Percentiles rank a stretch among this genome's conserved stretches.
phyloP scores from a whole-genome alignment of 2,329 filamentous ascomycete species.

The Talaromyces pinophilus region DNA sequence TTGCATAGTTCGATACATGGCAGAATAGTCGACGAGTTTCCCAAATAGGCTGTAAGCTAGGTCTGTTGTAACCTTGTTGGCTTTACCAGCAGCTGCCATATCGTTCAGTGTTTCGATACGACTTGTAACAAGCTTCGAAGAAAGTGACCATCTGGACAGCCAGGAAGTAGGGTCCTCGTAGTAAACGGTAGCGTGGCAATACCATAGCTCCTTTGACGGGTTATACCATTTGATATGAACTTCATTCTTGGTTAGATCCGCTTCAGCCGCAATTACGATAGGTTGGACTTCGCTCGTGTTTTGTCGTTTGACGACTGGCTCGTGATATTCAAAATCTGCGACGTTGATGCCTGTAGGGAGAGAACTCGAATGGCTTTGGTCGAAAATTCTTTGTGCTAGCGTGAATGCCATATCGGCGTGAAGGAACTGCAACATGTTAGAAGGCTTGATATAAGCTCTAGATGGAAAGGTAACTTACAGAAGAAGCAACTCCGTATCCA shows the following conservation, averaged over 20 bases:
- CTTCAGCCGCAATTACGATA: not conserved
- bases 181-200: not conserved
- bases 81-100: not conserved
- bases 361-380: too few relatives aligned
- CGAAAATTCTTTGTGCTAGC: too few relatives aligned
- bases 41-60: not conserved
- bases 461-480: not conserved
- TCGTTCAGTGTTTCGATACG: not conserved
- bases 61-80: not conserved
- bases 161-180: not conserved
- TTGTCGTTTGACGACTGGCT: not conserved
- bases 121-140: not conserved
- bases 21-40: not conserved
- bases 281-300: not conserved
- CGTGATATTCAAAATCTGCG: not conserved
- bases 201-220: not conserved
- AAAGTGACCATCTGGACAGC: not conserved
- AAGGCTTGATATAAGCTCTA: too few relatives aligned
- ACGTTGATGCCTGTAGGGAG: not conserved
- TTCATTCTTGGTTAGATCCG: not conserved
- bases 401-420: not conserved
- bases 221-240: not conserved
- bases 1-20: not conserved
- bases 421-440: not conserved
- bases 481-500: not conserved